A percentile compares a stretch with the other conserved stretches of the same genome.
Conservation (phyloP, 2,329 filamentous ascomycete genomes). For the Aspergillus sp. region DNA sequence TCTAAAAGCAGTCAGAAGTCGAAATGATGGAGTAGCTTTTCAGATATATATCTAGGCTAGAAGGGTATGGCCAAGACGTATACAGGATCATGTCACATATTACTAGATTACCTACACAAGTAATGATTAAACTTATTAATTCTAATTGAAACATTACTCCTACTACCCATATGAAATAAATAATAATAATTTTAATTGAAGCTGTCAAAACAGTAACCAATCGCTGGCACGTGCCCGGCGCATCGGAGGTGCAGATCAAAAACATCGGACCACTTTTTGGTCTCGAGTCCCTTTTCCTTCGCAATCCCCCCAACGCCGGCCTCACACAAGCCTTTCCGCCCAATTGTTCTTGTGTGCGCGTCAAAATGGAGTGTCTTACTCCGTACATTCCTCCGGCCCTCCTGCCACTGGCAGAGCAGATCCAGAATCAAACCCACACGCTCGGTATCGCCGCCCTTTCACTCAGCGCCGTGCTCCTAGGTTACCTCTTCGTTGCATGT, state of each 20-base stretch:
- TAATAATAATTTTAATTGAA: neutral
- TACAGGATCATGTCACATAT: neutral
- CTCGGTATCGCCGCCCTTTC: constrained; percentile 30
- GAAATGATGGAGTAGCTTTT: neutral
- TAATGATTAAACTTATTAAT: neutral
- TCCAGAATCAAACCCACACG: constrained; percentile 21
- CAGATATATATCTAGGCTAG: neutral
- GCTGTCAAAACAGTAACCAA: neutral
- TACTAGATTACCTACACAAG: neutral
- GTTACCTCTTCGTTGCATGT: constrained; percentile 31
- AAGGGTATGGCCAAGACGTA: neutral
- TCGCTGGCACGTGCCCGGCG: constrained; percentile 18
- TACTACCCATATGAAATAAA: neutral
- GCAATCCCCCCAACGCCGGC: neutral
- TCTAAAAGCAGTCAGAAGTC: neutral
- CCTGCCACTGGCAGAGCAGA: constrained; percentile 18
- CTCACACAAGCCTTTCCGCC: constrained; percentile 8
- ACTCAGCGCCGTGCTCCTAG: constrained; percentile 30
- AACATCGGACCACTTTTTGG: constrained; percentile 18
- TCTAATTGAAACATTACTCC: neutral
- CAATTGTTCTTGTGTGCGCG: constrained; percentile 15
- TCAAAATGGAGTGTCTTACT: constrained; percentile 27
- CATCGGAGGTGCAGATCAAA: constrained; percentile 18
- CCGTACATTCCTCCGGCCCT: constrained; percentile 23
- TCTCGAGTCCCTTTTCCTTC: neutral